Evolutionary conservation across 306 rosid genomes (phyloP).

Genomic region (Begonia fuchsioides): DNA sequence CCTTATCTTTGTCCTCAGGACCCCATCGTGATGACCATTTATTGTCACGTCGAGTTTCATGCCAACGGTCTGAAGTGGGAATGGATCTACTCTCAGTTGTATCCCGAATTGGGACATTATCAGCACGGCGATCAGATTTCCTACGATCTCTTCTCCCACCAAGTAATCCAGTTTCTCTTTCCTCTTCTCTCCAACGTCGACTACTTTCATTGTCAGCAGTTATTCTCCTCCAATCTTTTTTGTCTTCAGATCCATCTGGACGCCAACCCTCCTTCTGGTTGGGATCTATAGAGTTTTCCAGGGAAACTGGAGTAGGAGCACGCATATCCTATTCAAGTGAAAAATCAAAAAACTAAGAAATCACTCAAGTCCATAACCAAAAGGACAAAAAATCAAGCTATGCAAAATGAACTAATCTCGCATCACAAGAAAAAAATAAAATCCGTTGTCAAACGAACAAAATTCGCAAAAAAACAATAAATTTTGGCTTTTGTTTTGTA

Average conservation of each 20-base stretch:
- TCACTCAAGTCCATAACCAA: too few species aligned
- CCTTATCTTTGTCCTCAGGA: slow-evolving; percentile 58
- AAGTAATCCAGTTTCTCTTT: slow-evolving; percentile 48
- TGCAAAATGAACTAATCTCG: too few species aligned
- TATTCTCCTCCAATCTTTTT: slow-evolving; percentile 37
- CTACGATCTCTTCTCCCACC: slow-evolving; percentile 43
- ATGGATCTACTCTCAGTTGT: slow-evolving; percentile 23
- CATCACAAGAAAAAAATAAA: too few species aligned
- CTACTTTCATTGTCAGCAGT: slow-evolving; percentile 30
- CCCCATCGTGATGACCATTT: slow-evolving; percentile 59
- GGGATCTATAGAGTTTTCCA: slow-evolving; percentile 25
- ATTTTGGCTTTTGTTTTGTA: too few species aligned
- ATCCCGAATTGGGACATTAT: slow-evolving; percentile 25
- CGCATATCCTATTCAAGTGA: slow-evolving; percentile 30
- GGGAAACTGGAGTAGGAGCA: slow-evolving; percentile 20
- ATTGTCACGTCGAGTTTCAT: slow-evolving; percentile 41
- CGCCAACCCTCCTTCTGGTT: slow-evolving; percentile 45
- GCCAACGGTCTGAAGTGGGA: slow-evolving; percentile 38
- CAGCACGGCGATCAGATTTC: slow-evolving; percentile 40
- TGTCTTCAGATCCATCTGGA: slow-evolving; percentile 39
- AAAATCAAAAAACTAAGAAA: neutral
- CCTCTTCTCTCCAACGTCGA: slow-evolving; percentile 62
- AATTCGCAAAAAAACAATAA: too few species aligned
- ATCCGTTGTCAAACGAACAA: too few species aligned
- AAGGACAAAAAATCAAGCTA: too few species aligned